Evolutionary conservation across 1,284 basidiomycete species (phyloP).

Genomic region (Grifola frondosa): DNA sequence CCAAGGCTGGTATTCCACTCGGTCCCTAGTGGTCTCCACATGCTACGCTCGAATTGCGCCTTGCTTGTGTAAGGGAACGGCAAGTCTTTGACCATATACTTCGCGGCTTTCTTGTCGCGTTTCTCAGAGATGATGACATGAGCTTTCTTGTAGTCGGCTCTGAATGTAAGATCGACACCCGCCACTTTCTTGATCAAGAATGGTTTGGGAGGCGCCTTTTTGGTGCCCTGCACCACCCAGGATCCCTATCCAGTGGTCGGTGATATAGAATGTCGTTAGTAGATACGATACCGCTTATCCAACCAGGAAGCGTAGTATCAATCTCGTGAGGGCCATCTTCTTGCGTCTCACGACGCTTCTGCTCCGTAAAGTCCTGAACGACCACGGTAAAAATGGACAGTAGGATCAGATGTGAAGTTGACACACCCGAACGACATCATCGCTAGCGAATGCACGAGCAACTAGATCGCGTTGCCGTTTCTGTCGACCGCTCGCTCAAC

Average conservation of each 20-base stretch:
- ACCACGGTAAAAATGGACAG: too few relatives aligned
- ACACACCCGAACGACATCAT: slow-evolving; percentile 86
- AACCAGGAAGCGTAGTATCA: slow-evolving; percentile 92
- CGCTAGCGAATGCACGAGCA: slow-evolving; percentile 92
- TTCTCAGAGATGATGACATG: slow-evolving; percentile 95
- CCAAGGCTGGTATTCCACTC: slow-evolving; percentile 95
- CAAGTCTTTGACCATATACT: slow-evolving; percentile 86
- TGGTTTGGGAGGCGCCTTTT: slow-evolving; percentile 56
- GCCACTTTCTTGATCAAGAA: slow-evolving; percentile 76
- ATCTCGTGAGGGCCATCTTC: slow-evolving; percentile 83
- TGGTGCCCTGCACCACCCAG: slow-evolving; percentile 85
- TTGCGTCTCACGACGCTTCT: slow-evolving; percentile 78
- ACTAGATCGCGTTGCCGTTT: slow-evolving; percentile 88
- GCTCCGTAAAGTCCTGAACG: slow-evolving; percentile 77
- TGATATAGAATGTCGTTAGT: too few relatives aligned
- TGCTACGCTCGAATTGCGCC: slow-evolving; percentile 84
- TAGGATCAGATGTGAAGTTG: too few relatives aligned
- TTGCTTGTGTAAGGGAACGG: slow-evolving; percentile 90
- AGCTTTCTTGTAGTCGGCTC: slow-evolving; percentile 82
- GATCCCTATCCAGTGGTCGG: slow-evolving; percentile 67
- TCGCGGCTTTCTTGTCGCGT: slow-evolving; percentile 89
- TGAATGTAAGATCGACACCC: slow-evolving; percentile 74
- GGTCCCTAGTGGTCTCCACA: slow-evolving; percentile 78
- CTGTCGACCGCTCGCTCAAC: slow-evolving; percentile 51
- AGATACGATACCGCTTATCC: slow-evolving; percentile 74